phyloP scores from a whole-genome alignment of 805 yeast genomes.

The Wickerhamiella lipophila region DNA sequence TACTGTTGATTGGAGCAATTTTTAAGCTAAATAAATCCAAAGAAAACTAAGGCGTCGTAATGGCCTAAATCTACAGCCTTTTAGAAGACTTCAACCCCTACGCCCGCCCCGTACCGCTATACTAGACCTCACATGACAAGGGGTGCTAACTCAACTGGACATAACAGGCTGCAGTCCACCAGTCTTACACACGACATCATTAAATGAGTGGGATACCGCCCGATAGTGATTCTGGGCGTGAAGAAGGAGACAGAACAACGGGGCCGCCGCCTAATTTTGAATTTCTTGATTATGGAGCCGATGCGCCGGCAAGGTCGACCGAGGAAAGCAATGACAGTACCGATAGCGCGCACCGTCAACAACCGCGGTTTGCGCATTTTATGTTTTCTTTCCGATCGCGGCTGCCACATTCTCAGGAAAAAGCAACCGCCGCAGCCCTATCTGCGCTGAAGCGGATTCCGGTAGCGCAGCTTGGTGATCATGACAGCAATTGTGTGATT shows the following conservation, averaged over 20 bases:
- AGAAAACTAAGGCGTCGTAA: too few relatives aligned
- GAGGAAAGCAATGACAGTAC: neutral
- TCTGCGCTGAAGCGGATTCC: constrained; percentile 5
- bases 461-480: constrained; percentile 11
- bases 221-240: neutral
- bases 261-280: neutral
- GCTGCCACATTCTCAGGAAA: neutral
- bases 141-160: neutral
- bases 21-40: too few relatives aligned
- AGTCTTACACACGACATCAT: too few relatives aligned
- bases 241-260: neutral
- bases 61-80: too few relatives aligned
- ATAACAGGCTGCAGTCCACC: too few relatives aligned
- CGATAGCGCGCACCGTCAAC: neutral
- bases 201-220: constrained; percentile 7
- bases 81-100: too few relatives aligned
- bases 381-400: constrained; percentile 3
- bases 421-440: constrained; percentile 9
- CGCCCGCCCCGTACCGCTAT: too few relatives aligned
- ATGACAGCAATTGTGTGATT: constrained; percentile 17
- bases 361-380: constrained; percentile 7
- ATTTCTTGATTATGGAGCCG: neutral
- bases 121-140: neutral
- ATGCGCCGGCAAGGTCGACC: neutral
- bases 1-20: too few relatives aligned